phyloP scores from a whole-genome alignment of 1,139 yeast species.

The Blastobotrys serpentis region DNA sequence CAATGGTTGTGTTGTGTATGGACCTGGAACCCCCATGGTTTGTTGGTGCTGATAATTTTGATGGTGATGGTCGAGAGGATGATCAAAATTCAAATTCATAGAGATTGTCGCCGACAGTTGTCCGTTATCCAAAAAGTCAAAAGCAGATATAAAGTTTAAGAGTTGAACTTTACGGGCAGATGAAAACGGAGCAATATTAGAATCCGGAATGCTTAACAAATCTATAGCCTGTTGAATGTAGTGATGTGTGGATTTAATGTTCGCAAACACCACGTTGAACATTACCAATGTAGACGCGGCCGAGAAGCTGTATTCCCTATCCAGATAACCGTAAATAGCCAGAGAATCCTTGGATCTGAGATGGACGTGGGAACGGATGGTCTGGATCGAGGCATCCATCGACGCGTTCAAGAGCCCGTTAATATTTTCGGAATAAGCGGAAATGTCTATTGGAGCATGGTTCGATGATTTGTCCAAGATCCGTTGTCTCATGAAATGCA shows the following conservation, averaged over 20 bases:
- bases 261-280: conserved; percentile 19
- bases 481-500: conserved; percentile 75
- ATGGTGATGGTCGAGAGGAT: background rate
- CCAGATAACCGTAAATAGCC: conserved; percentile 86
- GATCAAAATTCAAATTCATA: background rate
- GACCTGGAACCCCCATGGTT: too few species aligned
- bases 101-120: background rate
- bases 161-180: conserved; percentile 21
- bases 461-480: conserved; percentile 50
- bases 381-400: conserved; percentile 78
- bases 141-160: conserved; percentile 22
- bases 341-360: conserved; percentile 73
- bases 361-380: conserved; percentile 72
- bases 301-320: conserved; percentile 78
- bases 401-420: conserved; percentile 73
- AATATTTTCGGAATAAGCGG: conserved; percentile 66
- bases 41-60: background rate
- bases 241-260: conserved; percentile 10
- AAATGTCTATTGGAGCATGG: conserved; percentile 62
- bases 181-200: conserved; percentile 11
- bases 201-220: conserved; percentile 13
- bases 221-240: conserved; percentile 16
- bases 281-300: conserved; percentile 67
- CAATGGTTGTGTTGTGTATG: background rate
- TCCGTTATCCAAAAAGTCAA: conserved; percentile 20